These are phyloP conservation scores for Aureobasidium zeae DNA, from an alignment of 2,329 filamentous ascomycete genomes.

Conservation along the genomic window DNA sequence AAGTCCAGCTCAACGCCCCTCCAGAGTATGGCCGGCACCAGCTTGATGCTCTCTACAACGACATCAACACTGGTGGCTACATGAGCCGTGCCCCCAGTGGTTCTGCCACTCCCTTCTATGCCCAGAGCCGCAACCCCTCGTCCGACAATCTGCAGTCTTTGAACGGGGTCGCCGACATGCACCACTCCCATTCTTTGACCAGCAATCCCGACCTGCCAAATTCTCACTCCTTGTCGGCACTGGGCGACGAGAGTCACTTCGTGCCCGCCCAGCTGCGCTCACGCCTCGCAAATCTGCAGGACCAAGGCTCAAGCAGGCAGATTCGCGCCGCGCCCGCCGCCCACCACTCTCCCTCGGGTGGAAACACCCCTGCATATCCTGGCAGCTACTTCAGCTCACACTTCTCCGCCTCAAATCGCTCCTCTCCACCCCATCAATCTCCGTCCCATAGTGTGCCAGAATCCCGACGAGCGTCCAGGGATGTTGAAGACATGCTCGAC, in stretches of 20 bases:
- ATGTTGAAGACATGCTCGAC: conserved; percentile 21
- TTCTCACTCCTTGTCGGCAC: conserved; percentile 37
- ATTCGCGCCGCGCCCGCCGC: conserved; percentile 19
- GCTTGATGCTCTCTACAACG: conserved; percentile 83
- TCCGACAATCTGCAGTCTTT: conserved; percentile 65
- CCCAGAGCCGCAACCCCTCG: conserved; percentile 63
- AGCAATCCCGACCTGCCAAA: conserved; percentile 43
- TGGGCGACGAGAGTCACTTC: conserved; percentile 37
- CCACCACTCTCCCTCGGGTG: conserved; percentile 26
- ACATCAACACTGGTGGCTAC: conserved; percentile 72
- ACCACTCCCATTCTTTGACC: conserved; percentile 36
- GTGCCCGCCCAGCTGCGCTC: conserved; percentile 59
- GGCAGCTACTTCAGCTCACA: conserved; percentile 8
- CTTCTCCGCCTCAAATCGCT: conserved; percentile 13
- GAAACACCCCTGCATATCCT: conserved; percentile 22
- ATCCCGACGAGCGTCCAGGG: conserved; percentile 29
- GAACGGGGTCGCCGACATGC: conserved; percentile 41
- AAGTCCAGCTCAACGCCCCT: conserved; percentile 62
- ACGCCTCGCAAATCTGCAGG: conserved; percentile 49
- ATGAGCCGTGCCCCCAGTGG: conserved; percentile 42
- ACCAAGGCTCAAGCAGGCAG: conserved; percentile 28
- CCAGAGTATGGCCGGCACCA: conserved; percentile 86
- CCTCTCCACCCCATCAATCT: conserved; percentile 21
- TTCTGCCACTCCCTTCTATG: conserved; percentile 68
- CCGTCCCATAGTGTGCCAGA: conserved; percentile 22